A percentile compares a stretch with the other conserved stretches of the same genome.
These are phyloP conservation scores for Ascosphaera apis DNA, from an alignment of 2,329 filamentous ascomycete species.

Conservation along the genomic window DNA sequence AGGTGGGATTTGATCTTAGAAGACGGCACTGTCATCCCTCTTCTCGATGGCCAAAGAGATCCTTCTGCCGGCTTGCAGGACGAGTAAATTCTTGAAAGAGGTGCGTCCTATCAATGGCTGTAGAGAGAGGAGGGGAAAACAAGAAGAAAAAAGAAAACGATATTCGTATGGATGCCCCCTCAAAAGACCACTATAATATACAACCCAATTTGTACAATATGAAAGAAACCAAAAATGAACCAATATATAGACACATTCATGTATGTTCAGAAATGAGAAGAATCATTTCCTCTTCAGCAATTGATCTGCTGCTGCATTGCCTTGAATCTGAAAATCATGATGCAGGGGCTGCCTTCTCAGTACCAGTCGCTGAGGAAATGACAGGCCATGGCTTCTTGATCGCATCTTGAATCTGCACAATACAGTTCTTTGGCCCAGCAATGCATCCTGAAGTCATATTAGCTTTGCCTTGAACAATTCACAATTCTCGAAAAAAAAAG, in stretches of 20 bases:
- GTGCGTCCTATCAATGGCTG: too few species aligned
- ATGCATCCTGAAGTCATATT: slow-evolving; percentile 32
- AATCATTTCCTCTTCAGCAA: too few species aligned
- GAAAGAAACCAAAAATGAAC: too few species aligned
- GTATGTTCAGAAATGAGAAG: too few species aligned
- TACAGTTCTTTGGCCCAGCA: slow-evolving; percentile 65
- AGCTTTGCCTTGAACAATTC: not conserved
- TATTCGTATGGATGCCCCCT: too few species aligned
- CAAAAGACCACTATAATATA: too few species aligned
- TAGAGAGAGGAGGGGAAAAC: not conserved
- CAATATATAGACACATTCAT: too few species aligned
- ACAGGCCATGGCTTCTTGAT: slow-evolving; percentile 62
- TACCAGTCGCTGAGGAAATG: slow-evolving; percentile 9
- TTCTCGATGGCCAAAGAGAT: slow-evolving; percentile 36
- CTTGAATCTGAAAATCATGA: not conserved
- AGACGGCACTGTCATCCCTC: slow-evolving; percentile 44
- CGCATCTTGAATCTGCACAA: slow-evolving; percentile 73
- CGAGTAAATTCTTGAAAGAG: too few species aligned
- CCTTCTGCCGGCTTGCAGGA: not conserved
- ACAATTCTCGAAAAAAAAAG: slow-evolving; percentile 1
- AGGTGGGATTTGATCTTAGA: slow-evolving; percentile 67
- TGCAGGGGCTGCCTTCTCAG: not conserved
- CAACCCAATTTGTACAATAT: too few species aligned
- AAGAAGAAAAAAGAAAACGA: slow-evolving; percentile 2
- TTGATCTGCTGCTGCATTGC: slow-evolving; percentile 1